These are phyloP conservation scores for Fusarium sp. DNA, from an alignment of 2,329 filamentous ascomycete species.

Conservation along the genomic window DNA sequence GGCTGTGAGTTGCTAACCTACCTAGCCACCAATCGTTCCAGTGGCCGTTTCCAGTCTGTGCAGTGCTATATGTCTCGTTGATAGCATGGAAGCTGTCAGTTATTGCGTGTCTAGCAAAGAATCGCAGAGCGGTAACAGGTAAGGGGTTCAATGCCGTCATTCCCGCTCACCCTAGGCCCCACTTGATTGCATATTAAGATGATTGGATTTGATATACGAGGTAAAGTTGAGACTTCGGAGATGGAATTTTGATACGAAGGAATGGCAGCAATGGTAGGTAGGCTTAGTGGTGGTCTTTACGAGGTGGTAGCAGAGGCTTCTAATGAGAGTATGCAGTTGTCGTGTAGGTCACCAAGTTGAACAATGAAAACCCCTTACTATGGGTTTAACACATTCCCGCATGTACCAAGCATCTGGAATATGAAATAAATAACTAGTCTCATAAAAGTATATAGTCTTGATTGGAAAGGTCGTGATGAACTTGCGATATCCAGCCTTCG, in stretches of 20 bases:
- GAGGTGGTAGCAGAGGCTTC: background rate
- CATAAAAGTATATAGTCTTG: no score
- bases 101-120: background rate
- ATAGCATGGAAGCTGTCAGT: background rate
- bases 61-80: background rate
- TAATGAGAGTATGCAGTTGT: background rate
- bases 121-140: background rate
- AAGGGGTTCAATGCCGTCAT: constrained; percentile 25
- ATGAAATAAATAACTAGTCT: no score
- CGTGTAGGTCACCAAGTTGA: background rate
- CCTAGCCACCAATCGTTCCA: background rate
- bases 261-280: background rate
- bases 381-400: no score
- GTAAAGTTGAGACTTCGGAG: background rate
- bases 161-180: constrained; percentile 16
- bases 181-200: constrained; percentile 17
- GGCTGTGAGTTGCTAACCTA: background rate
- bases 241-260: background rate
- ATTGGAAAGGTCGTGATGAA: background rate
- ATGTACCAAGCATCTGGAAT: background rate
- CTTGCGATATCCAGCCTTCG: background rate
- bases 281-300: background rate
- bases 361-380: background rate
- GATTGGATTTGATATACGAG: constrained; percentile 7
- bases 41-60: background rate